Evolutionary conservation across 1,284 basidiomycete species (phyloP), one percentile per base, ranked within the genome.

Genomic region (Psilocybe mexicana): DNA sequence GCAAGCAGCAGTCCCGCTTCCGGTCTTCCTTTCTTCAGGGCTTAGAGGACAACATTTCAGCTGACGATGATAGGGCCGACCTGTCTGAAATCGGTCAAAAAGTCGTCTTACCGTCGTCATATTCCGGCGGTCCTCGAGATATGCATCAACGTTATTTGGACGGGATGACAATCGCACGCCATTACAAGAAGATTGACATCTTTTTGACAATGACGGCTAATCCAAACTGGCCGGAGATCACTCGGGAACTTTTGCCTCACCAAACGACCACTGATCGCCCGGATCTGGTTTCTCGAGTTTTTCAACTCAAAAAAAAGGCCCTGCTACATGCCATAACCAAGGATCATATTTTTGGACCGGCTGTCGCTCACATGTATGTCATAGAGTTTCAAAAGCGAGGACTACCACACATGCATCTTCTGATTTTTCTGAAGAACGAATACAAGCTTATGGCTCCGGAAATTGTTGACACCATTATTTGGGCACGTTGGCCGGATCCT

Each of bases 371-470:
- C 55, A 72, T 83, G 0, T 77, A 77, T 52, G 73, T 72, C 0
- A 79, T 81, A 55, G 78, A 83, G 59, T 83, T 79, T 55, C 82
- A 83, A 60, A 83, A 81, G 57, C 65, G 75, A 1, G 77, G 79
- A 0, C 69, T 82, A 0, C 79, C 79, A 2, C 80, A 82, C 51
- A 73, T 78, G 62, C 81, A 84, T 57, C 58, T 76, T 0, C 64
- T 82, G 0, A 65, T 83, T 2, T 78, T 78, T 52, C 61, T 82
- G 2, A 58, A 70, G 0, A 43, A 66, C 0, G 56, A 44, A 0
- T 60, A 67, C 42, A 76, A 75, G 47, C 57, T 80, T 2, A 56
- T 55, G 0, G 70, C 66, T 18, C 66, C 75, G 0, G 65, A 65
- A 0, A 70, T 72, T 11, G 66, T 83, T 38, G 77, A 84, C 57